Percentiles rank a stretch among this genome's conserved stretches.
Conservation (phyloP, 441 rosid genomes). For the Macaranga tanarius region DNA sequence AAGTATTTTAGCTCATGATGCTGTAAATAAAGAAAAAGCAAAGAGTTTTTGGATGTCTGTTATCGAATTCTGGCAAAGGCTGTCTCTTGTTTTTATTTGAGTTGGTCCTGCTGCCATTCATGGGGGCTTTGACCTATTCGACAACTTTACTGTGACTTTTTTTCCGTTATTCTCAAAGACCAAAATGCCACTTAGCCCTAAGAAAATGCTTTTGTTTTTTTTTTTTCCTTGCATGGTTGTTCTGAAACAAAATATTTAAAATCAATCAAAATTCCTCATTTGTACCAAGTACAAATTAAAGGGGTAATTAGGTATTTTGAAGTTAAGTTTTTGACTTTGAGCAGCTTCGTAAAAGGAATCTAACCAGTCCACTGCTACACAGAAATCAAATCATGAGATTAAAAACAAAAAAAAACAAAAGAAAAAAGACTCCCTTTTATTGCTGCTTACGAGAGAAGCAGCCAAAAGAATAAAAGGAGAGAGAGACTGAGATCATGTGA, state of each 20-base stretch:
- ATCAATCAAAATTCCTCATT: background rate
- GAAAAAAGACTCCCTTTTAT: too few species aligned
- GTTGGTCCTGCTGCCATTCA: background rate
- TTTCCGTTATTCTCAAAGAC: background rate
- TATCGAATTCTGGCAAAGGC: background rate
- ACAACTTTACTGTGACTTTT: background rate
- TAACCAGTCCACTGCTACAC: background rate
- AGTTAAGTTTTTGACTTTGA: background rate
- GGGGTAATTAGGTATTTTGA: background rate
- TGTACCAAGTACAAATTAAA: too few species aligned
- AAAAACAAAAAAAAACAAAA: background rate
- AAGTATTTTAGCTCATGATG: too few species aligned
- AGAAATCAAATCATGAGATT: background rate
- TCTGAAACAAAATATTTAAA: too few species aligned
- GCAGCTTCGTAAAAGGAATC: conserved; percentile 18
- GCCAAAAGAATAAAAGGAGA: background rate
- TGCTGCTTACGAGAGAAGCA: background rate
- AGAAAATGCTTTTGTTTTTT: too few species aligned
- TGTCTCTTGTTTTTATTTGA: background rate
- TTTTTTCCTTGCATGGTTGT: too few species aligned
- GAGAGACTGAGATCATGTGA: conserved; percentile 32
- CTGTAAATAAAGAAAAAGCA: background rate
- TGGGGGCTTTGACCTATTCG: conserved; percentile 4
- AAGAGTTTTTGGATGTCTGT: background rate
- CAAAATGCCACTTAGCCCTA: background rate